These are phyloP conservation scores for Phytophthora ramorum DNA, from an alignment of 352 stramenopile species.

Conservation along the genomic window DNA sequence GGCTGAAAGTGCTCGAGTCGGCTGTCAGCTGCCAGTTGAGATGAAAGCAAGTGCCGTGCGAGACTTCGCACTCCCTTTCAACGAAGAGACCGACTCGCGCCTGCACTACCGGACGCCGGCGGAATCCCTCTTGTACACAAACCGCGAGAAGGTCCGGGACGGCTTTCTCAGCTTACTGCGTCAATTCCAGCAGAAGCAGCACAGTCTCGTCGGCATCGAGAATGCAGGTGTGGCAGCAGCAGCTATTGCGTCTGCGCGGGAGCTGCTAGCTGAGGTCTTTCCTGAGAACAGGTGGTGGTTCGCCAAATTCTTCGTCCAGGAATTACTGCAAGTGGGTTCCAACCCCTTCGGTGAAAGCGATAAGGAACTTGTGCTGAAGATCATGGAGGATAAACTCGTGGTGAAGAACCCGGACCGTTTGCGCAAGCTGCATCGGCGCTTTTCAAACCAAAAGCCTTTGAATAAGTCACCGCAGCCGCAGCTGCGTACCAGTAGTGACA, in stretches of 20 bases:
- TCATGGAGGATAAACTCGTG: slow-evolving; percentile 73
- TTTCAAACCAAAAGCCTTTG: slow-evolving; percentile 60
- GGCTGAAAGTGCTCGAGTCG: slow-evolving; percentile 58
- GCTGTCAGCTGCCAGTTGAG: slow-evolving; percentile 59
- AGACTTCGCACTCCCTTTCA: slow-evolving; percentile 71
- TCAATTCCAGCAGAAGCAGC: slow-evolving; percentile 68
- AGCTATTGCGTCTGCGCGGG: slow-evolving; percentile 35
- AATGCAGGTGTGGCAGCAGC: slow-evolving; percentile 35
- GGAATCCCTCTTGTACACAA: slow-evolving; percentile 64
- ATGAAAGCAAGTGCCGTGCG: slow-evolving; percentile 56
- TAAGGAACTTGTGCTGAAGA: slow-evolving; percentile 71
- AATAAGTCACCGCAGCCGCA: slow-evolving; percentile 26
- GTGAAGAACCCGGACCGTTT: slow-evolving; percentile 71
- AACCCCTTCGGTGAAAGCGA: slow-evolving; percentile 79
- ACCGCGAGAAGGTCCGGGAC: slow-evolving; percentile 75
- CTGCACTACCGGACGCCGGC: slow-evolving; percentile 64
- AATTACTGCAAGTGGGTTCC: slow-evolving; percentile 69
- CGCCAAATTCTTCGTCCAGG: slow-evolving; percentile 74
- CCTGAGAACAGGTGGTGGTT: slow-evolving; percentile 81
- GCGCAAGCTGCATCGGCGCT: slow-evolving; percentile 74
- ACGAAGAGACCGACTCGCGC: slow-evolving; percentile 71
- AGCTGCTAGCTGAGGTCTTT: slow-evolving; percentile 48
- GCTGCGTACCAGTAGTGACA: background rate
- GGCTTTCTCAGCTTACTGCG: slow-evolving; percentile 62
- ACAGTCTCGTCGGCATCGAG: slow-evolving; percentile 55